A percentile compares a stretch with the other conserved stretches of the same genome.
phyloP scores from a whole-genome alignment of 139 green algal species.

The Pleodorina starrii region DNA sequence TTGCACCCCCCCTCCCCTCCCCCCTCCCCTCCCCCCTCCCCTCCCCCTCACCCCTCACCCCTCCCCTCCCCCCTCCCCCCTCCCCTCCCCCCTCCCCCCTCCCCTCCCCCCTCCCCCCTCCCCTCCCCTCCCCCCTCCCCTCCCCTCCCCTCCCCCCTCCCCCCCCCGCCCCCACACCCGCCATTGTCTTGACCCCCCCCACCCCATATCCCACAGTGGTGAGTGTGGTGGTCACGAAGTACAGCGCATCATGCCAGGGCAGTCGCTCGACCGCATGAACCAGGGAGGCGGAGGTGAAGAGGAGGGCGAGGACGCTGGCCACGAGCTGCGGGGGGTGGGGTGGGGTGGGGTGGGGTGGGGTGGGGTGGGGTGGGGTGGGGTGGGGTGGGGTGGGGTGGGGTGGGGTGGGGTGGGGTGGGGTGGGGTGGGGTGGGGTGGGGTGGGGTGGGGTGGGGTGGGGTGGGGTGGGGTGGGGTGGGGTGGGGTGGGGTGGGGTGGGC shows the following conservation, averaged over 20 bases:
- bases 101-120: not conserved
- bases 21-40: too few relatives aligned
- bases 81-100: too few relatives aligned
- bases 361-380: not conserved
- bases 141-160: not conserved
- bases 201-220: conserved; percentile 85
- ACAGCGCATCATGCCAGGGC: conserved; percentile 86
- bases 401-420: too few relatives aligned
- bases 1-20: too few relatives aligned
- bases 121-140: not conserved
- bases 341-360: conserved; percentile 23
- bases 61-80: too few relatives aligned
- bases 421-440: too few relatives aligned
- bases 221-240: conserved; percentile 86
- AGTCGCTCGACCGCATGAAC: conserved; percentile 73
- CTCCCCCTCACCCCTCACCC: too few relatives aligned
- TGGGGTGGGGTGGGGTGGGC: too few relatives aligned
- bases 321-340: conserved; percentile 67
- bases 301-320: conserved; percentile 76
- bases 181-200: conserved; percentile 70
- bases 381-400: too few relatives aligned
- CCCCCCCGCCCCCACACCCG: conserved; percentile 37
- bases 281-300: conserved; percentile 49
- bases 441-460: too few relatives aligned
- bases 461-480: too few relatives aligned